phyloP scores from a whole-genome alignment of 306 rosid genomes.

The Cicer pinnatifidum region DNA sequence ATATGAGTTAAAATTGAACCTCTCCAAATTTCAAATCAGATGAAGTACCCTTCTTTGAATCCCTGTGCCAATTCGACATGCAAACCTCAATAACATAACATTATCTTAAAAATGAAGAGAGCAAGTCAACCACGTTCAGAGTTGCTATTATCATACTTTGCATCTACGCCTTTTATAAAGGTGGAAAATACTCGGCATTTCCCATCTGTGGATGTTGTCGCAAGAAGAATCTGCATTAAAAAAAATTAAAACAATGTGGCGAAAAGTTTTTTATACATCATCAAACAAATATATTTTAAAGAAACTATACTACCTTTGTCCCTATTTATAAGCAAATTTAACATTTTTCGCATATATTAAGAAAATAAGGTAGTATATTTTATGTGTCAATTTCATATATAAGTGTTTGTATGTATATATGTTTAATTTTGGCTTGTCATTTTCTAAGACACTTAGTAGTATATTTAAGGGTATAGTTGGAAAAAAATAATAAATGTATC shows the following conservation, averaged over 20 bases:
- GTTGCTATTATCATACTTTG: slow-evolving; percentile 67
- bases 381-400: too few species aligned
- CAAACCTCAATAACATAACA: slow-evolving; percentile 38
- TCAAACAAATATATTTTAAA: slow-evolving; percentile 19
- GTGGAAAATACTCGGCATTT: slow-evolving; percentile 91
- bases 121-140: slow-evolving; percentile 28
- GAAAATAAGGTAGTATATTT: too few species aligned
- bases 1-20: slow-evolving; percentile 59
- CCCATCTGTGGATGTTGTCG: slow-evolving; percentile 95
- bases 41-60: slow-evolving; percentile 65
- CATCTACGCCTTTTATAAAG: slow-evolving; percentile 86
- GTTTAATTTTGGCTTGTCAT: too few species aligned
- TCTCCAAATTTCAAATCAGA: slow-evolving; percentile 93
- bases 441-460: too few species aligned
- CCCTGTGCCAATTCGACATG: slow-evolving; percentile 71
- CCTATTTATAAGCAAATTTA: too few species aligned
- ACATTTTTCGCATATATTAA: too few species aligned
- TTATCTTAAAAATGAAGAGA: slow-evolving; percentile 36
- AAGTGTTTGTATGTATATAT: too few species aligned
- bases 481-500: too few species aligned
- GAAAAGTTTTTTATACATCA: neutral
- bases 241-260: slow-evolving; percentile 17
- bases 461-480: too few species aligned
- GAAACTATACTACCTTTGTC: neutral
- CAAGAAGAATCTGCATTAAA: slow-evolving; percentile 80